Conservation (phyloP, 352 stramenopile species). For the Phytophthora niederhauseri region DNA sequence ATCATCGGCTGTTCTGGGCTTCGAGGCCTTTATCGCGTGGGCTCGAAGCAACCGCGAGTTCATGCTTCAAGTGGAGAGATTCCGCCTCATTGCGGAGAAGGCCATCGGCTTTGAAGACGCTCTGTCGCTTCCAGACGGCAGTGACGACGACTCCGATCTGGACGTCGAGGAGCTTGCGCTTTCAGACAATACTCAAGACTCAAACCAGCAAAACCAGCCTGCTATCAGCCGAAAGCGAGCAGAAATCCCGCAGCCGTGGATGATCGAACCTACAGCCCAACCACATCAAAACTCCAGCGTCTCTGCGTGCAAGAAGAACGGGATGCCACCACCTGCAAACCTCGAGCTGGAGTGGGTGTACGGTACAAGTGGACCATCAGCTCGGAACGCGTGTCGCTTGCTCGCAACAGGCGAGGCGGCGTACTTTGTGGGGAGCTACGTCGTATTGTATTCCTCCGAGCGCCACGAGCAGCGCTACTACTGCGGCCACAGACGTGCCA, state of each 20-base stretch:
- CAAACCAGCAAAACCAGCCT: background rate
- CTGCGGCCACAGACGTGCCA: constrained; percentile 57
- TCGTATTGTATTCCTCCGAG: constrained; percentile 67
- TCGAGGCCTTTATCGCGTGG: constrained; percentile 86
- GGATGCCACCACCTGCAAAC: constrained; percentile 62
- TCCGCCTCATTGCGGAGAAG: constrained; percentile 75
- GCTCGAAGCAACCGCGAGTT: constrained; percentile 85
- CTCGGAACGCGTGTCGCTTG: constrained; percentile 57
- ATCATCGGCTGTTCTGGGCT: constrained; percentile 51
- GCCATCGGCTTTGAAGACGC: constrained; percentile 66
- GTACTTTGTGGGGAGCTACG: constrained; percentile 80
- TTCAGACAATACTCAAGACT: constrained; percentile 2
- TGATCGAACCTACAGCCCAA: constrained; percentile 45
- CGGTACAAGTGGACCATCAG: constrained; percentile 53
- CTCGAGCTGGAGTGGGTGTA: constrained; percentile 82
- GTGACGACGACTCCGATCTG: constrained; percentile 80
- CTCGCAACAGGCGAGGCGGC: constrained; percentile 63
- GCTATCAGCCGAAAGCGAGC: constrained; percentile 11
- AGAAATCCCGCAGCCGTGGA: constrained; percentile 50
- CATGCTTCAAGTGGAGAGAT: constrained; percentile 86
- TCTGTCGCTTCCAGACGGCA: constrained; percentile 66
- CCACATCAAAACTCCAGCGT: background rate
- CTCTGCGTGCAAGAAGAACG: constrained; percentile 13
- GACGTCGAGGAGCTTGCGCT: constrained; percentile 45
- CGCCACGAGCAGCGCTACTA: constrained; percentile 79